Conservation (phyloP, 108 stramenopile genomes). For the Cyclotella baltica region DNA sequence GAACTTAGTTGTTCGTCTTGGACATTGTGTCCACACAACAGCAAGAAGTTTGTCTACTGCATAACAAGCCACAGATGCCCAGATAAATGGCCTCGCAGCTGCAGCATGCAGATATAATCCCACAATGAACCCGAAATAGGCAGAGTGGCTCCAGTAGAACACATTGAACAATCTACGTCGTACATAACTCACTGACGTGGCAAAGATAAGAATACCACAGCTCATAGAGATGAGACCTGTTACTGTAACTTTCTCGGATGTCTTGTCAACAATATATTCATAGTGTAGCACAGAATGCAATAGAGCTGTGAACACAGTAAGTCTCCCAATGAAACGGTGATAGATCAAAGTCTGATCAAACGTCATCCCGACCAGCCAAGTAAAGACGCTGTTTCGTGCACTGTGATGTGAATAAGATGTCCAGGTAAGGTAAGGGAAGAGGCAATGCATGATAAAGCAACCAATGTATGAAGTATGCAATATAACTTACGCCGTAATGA, state of each 20-base stretch:
- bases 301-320: slow-evolving; percentile 21
- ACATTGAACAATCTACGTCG: slow-evolving; percentile 40
- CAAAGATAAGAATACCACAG: slow-evolving; percentile 19
- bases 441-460: neutral
- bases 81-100: slow-evolving; percentile 30
- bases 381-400: slow-evolving; percentile 25
- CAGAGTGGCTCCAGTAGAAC: slow-evolving; percentile 38
- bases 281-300: slow-evolving; percentile 40
- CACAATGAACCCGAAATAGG: slow-evolving; percentile 30
- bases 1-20: slow-evolving; percentile 21
- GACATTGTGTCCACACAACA: slow-evolving; percentile 22
- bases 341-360: slow-evolving; percentile 38
- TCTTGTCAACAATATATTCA: slow-evolving; percentile 13
- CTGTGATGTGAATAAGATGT: neutral
- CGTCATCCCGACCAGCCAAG: slow-evolving; percentile 36
- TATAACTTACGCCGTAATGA: slow-evolving; percentile 19
- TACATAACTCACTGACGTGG: slow-evolving; percentile 32
- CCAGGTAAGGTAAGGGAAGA: neutral
- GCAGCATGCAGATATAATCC: slow-evolving; percentile 31
- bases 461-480: too few relatives aligned
- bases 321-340: slow-evolving; percentile 37
- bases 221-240: slow-evolving; percentile 27
- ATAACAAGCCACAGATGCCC: slow-evolving; percentile 19
- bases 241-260: slow-evolving; percentile 14
- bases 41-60: slow-evolving; percentile 26